Percentiles rank a stretch among this genome's conserved stretches.
Conservation (phyloP, 352 stramenopile species). For the Thalassiosira livingstoniorum region DNA sequence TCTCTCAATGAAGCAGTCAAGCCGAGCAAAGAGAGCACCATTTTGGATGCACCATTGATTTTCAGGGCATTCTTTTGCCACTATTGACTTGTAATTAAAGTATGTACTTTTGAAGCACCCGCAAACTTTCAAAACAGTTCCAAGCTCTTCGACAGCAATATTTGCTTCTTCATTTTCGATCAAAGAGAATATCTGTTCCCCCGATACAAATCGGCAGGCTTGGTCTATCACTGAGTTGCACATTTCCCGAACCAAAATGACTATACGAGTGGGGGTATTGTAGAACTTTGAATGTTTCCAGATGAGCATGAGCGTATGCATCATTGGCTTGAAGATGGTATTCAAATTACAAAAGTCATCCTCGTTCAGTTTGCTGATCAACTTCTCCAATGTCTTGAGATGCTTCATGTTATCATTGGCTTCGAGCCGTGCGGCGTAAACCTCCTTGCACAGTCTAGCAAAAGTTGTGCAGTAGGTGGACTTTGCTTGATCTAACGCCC, state of each 20-base stretch:
- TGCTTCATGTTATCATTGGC: slow-evolving; percentile 99
- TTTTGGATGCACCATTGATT: slow-evolving; percentile 98
- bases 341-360: slow-evolving; percentile 92
- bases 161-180: slow-evolving; percentile 96
- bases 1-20: slow-evolving; percentile 97
- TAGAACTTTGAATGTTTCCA: slow-evolving; percentile 99
- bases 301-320: slow-evolving; percentile 98
- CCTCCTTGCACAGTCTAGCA: slow-evolving; percentile 95
- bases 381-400: slow-evolving; percentile 94
- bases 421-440: slow-evolving; percentile 95
- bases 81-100: slow-evolving; percentile 97
- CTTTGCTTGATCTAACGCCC: slow-evolving; percentile 93
- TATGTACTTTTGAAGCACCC: slow-evolving; percentile 98
- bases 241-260: slow-evolving; percentile 97
- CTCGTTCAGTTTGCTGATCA: slow-evolving; percentile 94
- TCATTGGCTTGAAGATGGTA: slow-evolving; percentile 97
- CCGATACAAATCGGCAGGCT: slow-evolving; percentile 79
- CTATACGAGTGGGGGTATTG: slow-evolving; percentile 95
- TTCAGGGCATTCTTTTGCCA: slow-evolving; percentile 95
- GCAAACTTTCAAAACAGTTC: slow-evolving; percentile 88
- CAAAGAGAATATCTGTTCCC: slow-evolving; percentile 94
- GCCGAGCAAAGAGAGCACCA: slow-evolving; percentile 95
- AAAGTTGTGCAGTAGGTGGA: slow-evolving; percentile 96
- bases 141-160: slow-evolving; percentile 94
- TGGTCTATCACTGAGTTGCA: slow-evolving; percentile 97